Evolutionary conservation across 202 grass and related monocot species (phyloP).

Genomic region (Setaria italica): DNA sequence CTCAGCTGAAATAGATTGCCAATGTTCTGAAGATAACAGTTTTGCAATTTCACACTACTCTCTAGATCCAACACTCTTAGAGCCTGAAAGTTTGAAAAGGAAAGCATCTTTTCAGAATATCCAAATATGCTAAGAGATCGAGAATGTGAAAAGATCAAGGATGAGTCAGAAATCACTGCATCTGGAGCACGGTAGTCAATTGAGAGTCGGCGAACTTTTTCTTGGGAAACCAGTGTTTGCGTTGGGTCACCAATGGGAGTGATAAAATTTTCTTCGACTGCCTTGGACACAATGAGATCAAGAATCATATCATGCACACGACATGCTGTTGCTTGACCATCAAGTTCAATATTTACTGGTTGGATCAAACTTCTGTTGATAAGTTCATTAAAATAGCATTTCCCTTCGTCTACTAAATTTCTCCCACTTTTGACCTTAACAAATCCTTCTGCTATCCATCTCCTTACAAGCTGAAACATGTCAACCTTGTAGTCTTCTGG

Average conservation of each 20-base stretch:
- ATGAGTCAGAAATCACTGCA: not conserved
- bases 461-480: not conserved
- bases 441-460: constrained; percentile 57
- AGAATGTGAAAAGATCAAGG: not conserved
- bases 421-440: constrained; percentile 7
- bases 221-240: not conserved
- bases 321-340: constrained; percentile 15
- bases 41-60: not conserved
- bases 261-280: constrained; percentile 26
- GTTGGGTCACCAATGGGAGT: not conserved
- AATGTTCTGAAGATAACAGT: constrained; percentile 4
- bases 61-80: constrained; percentile 40
- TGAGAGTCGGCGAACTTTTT: constrained; percentile 17
- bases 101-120: not conserved
- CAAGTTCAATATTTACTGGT: constrained; percentile 1
- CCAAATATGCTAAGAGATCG: constrained; percentile 34
- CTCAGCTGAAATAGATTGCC: constrained; percentile 22
- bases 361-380: constrained; percentile 34
- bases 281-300: constrained; percentile 36
- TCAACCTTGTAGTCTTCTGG: constrained; percentile 34
- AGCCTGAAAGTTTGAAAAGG: not conserved
- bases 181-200: constrained; percentile 27
- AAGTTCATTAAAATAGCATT: constrained; percentile 33
- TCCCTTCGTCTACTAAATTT: constrained; percentile 21
- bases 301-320: constrained; percentile 35